phyloP scores from a whole-genome alignment of 139 green algal genomes.

The Micractinium conductrix region DNA sequence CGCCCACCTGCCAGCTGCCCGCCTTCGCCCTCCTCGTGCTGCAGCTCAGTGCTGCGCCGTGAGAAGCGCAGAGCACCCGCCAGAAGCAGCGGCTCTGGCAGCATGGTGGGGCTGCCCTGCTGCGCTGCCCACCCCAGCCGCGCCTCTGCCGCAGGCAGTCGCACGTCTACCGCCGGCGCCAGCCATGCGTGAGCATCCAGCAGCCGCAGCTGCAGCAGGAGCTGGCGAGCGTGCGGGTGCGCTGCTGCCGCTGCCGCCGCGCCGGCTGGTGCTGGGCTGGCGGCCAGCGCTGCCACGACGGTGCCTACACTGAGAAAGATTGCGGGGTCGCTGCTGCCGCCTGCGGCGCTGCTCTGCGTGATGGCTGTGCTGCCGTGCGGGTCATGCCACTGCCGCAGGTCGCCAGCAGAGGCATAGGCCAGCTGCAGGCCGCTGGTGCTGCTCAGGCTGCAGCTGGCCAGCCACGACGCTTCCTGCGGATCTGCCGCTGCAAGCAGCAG shows the following conservation, averaged over 20 bases:
- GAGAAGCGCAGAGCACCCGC: background rate
- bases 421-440: background rate
- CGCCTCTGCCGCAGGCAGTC: background rate
- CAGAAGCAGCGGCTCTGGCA: constrained; percentile 17
- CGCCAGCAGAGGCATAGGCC: background rate
- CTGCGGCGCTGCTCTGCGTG: background rate
- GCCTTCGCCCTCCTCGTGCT: background rate
- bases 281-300: background rate
- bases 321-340: background rate
- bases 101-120: background rate
- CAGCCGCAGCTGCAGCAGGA: constrained; percentile 21
- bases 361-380: background rate
- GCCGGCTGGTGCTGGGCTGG: background rate
- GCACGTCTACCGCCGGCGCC: constrained; percentile 4
- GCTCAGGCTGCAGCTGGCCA: background rate
- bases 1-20: background rate
- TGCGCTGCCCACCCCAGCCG: background rate
- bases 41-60: background rate
- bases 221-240: no score
- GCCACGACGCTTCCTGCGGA: background rate
- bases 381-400: background rate
- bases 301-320: constrained; percentile 1
- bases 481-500: background rate
- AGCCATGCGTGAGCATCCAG: background rate
- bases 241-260: background rate